Conservation (phyloP, 2,329 filamentous ascomycete genomes). For the Thielaviopsis musarum region DNA sequence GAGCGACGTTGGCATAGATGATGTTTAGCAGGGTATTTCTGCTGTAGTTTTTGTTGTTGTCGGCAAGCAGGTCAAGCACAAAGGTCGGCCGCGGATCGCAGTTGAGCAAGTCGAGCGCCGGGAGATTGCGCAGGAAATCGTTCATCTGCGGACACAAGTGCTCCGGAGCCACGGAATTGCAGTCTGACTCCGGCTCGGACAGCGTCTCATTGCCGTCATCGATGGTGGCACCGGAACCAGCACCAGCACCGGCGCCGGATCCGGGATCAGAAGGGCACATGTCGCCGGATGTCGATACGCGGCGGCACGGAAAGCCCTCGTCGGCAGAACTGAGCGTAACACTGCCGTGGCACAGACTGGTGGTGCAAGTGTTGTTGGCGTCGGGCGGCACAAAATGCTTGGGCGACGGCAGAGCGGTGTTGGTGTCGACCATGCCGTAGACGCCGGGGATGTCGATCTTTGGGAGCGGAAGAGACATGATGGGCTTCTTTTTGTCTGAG, state of each 20-base stretch:
- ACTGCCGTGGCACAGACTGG: no score
- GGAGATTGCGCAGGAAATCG: slow-evolving; percentile 38
- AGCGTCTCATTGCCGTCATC: neutral
- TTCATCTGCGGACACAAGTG: neutral
- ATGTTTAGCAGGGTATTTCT: slow-evolving; percentile 38
- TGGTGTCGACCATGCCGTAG: no score
- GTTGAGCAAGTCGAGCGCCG: slow-evolving; percentile 56
- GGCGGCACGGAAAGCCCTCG: neutral
- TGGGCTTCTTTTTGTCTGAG: no score
- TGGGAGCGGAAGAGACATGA: no score
- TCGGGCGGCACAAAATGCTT: no score
- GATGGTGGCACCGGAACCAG: no score
- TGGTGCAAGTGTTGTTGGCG: no score
- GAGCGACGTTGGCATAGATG: slow-evolving; percentile 50
- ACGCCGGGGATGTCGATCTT: no score
- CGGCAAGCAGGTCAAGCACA: slow-evolving; percentile 42
- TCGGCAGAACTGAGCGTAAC: no score
- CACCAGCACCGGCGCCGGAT: neutral
- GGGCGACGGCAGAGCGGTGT: no score
- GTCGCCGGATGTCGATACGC: neutral
- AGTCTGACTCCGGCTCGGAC: neutral
- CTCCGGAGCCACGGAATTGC: neutral
- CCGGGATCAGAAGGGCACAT: neutral
- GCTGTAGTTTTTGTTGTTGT: slow-evolving; percentile 27
- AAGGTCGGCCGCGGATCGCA: slow-evolving; percentile 64